These are phyloP conservation scores for Phlyctochytrium bullatum DNA, from an alignment of 192 early-diverging fungal genomes.

Conservation along the genomic window DNA sequence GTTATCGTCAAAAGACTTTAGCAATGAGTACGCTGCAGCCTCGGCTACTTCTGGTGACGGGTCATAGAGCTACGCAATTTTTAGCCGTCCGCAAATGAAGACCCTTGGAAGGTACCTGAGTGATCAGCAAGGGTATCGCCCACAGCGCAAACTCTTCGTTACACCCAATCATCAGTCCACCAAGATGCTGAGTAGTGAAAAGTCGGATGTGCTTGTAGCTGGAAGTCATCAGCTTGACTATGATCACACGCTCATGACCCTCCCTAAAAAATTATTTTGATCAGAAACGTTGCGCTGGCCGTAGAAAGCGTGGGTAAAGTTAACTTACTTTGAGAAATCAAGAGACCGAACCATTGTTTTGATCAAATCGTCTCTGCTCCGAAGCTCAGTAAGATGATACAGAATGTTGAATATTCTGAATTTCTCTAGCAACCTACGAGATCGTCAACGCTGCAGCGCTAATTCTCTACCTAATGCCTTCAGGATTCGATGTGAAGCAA, in stretches of 20 bases:
- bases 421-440: conserved; percentile 55
- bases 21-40: conserved; percentile 64
- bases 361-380: conserved; percentile 74
- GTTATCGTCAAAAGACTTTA: conserved; percentile 63
- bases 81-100: no score
- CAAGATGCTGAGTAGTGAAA: conserved; percentile 70
- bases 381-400: conserved; percentile 75
- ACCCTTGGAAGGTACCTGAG: no score
- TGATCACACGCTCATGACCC: conserved; percentile 73
- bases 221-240: conserved; percentile 83
- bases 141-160: conserved; percentile 66
- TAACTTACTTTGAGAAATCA: conserved; percentile 69
- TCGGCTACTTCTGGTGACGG: conserved; percentile 69
- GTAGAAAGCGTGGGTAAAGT: not conserved
- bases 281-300: not conserved
- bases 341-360: conserved; percentile 68
- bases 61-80: conserved; percentile 69
- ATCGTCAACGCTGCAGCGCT: not conserved
- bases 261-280: conserved; percentile 57
- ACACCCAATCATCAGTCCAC: conserved; percentile 57
- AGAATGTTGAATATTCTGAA: conserved; percentile 78
- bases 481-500: conserved; percentile 55
- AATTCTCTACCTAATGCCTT: conserved; percentile 57
- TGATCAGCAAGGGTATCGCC: conserved; percentile 67
- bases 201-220: conserved; percentile 77